Evolutionary conservation across 2,329 filamentous ascomycete species (phyloP), one percentile per base, ranked within the genome.

Genomic region (Echinosphaeria canescens): DNA sequence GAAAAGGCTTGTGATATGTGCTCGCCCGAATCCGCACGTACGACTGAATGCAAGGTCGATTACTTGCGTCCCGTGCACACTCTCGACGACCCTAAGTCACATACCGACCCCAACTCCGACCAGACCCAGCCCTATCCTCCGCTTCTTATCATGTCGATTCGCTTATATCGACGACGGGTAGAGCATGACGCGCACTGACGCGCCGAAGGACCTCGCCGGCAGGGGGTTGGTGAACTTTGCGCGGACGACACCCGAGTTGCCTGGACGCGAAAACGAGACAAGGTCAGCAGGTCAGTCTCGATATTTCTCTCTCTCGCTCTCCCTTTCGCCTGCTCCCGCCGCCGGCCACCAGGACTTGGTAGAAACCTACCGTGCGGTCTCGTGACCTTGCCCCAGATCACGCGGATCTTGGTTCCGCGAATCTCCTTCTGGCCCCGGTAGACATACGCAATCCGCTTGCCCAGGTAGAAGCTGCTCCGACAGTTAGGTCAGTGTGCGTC

Each of bases 311-410:
- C n/a, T n/a, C n/a, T n/a, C n/a, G n/a, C n/a, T n/a, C n/a, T n/a
- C n/a, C n/a, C n/a, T n/a, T n/a, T n/a, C n/a, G n/a, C n/a, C n/a
- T n/a, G n/a, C n/a, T n/a, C n/a, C n/a, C n/a, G n/a, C n/a, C n/a
- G n/a, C n/a, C n/a, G n/a, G n/a, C n/a, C n/a, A n/a, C n/a, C n/a
- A n/a, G n/a, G 12, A 17, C 24, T 19, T 19, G 32, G 29, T 11
- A 23, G 10, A 26, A 33, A 54, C 59, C 46, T 78, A 85, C 79
- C 85, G 62, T 95, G 85, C 54, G 82, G 75, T 51, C 82, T 68
- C 53, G 81, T 91, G 54, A 95, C 75, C 69, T 92, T 93, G 66
- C 85, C 85, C 82, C 84, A 95, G 66, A 95, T 93, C 46, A 95
- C 76, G 51, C 85, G 74, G 62, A 95, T 90, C 75, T 95, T 95